Evolutionary conservation across 2,329 filamentous ascomycete genomes (phyloP), one percentile per base, ranked within the genome.

Genomic region (Colletotrichum simmondsii): DNA sequence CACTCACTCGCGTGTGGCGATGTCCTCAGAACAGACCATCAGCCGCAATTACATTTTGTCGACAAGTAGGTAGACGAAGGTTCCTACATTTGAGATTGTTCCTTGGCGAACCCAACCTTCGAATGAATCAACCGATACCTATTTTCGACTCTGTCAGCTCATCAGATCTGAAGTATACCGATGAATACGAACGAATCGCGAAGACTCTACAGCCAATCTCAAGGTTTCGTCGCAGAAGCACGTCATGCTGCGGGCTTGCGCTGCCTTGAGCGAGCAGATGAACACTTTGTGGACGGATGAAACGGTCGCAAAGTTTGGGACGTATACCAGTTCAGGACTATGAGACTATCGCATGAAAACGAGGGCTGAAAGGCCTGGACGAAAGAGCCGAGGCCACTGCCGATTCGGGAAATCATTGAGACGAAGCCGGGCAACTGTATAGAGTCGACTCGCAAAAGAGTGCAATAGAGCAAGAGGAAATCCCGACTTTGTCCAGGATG

Each of bases 261-360:
- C 65, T n/a, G 46, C 56, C 28, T 35, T 65, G 42, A 16, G 57
- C 58, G 67, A 73, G 71, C 46, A 73, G 71, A 73, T 30, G 71
- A 73, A 73, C 71, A 52, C 60, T 65, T 42, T 35, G 60, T 37
- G 60, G 53, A 49, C 49, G n/a, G 71, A 71, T 65, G 71, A 73
- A 73, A 73, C 67, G 56, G 56, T 61, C 61, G 32, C 37, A 58
- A 65, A 30, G 54, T 46, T 61, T 65, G 49, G 61, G 61, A 37
- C 52, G n/a, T 65, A 71, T 61, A 57, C 42, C 71, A 65, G 58
- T 57, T 59, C 49, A 61, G 68, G 46, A 61, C 61, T 57, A 61
- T 64, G 56, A 61, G 35, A 70, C 54, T 32, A 10, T 42, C 42
- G 59, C 59, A 72, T 59, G 54, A 59, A 37, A 32, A 63, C 30